Evolutionary conservation across 116 monocot species (phyloP), one percentile per base, ranked within the genome.

Genomic region (Trichopus zeylanicus): DNA sequence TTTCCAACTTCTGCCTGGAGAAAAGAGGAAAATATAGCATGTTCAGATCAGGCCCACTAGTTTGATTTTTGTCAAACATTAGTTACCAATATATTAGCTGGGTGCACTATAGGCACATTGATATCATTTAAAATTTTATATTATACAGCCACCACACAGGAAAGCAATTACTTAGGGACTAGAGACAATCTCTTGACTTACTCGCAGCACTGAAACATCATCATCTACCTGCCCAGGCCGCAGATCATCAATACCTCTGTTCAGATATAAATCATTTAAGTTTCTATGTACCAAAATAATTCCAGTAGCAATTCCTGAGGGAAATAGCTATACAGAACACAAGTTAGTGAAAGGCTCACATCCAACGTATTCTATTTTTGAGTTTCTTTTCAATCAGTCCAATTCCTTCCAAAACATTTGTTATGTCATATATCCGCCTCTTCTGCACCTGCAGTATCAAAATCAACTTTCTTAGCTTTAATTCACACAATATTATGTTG

Each of bases 1-100:
- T 72, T 80, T 57, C 82, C 78, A 61, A 92, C 75, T 66, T 98
- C 92, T 70, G 62, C 71, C 98, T 98, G 70, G 42, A 64, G 21
- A 59, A 38, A 53, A 68, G 53, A 35, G 16, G 31, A 24, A 21
- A 59, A 10, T 12, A 39, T 39, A 6, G 23, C 52, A 52, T 11
- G 0, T 52, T 52, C 22, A 52, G 26, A 23, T 52, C 9, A 52
- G 5, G 29, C n/a, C 56, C 56, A 28, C n/a, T n/a, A n/a, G n/a
- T n/a, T n/a, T n/a, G n/a, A n/a, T n/a, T n/a, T n/a, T n/a, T n/a
- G n/a, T n/a, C n/a, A n/a, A n/a, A n/a, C n/a, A n/a, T n/a, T n/a
- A n/a, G n/a, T n/a, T n/a, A n/a, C n/a, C n/a, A n/a, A n/a, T n/a
- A n/a, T n/a, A n/a, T n/a, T n/a, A n/a, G n/a, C n/a, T n/a, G n/a